These are phyloP conservation scores for Abelmoschus esculentus DNA, from an alignment of 345 rosid genomes.

Conservation along the genomic window DNA sequence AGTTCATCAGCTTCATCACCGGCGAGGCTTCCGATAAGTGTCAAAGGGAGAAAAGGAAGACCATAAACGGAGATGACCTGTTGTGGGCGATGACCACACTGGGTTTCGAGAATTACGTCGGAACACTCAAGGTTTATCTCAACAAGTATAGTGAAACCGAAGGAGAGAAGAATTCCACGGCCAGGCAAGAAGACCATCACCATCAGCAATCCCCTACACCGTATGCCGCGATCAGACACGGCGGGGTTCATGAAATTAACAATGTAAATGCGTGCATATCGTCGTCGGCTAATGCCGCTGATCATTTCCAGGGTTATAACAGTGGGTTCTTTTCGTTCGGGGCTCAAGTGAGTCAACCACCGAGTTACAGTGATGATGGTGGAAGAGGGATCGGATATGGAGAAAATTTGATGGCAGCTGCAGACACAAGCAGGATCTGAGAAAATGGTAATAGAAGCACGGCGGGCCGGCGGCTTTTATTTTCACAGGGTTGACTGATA, in stretches of 20 bases:
- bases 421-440: no score
- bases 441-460: no score
- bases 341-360: not conserved
- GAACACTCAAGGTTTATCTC: constrained; percentile 24
- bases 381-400: not conserved
- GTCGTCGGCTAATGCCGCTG: not conserved
- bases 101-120: constrained; percentile 31
- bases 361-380: constrained; percentile 3
- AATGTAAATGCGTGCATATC: constrained; percentile 8
- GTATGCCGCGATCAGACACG: not conserved
- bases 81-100: constrained; percentile 36
- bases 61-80: constrained; percentile 33
- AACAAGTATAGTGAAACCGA: constrained; percentile 26
- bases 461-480: no score
- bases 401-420: no score
- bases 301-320: constrained; percentile 14
- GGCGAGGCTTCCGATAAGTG: constrained; percentile 37
- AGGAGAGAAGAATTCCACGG: constrained; percentile 23
- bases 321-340: constrained; percentile 29
- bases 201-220: not conserved
- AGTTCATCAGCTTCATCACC: constrained; percentile 35
- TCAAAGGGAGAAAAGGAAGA: constrained; percentile 29
- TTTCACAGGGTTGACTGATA: no score
- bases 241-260: constrained; percentile 10
- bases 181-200: constrained; percentile 13